phyloP scores from a whole-genome alignment of 805 yeast genomes.

The Maudiozyma pseudohumilis region DNA sequence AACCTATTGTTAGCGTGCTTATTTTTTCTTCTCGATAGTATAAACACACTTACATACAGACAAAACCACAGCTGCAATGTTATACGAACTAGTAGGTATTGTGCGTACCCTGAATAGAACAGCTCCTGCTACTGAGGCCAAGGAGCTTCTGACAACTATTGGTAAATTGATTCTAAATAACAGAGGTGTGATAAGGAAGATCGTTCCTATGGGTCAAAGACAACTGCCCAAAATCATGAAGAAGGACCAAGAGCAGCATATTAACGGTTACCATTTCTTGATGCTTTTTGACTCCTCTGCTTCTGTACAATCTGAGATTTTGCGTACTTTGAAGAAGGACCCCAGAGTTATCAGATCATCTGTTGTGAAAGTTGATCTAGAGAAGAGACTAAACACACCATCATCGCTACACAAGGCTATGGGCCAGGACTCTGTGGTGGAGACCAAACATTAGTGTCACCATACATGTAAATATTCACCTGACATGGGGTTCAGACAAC shows the following conservation, averaged over 20 bases:
- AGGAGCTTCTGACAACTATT: constrained; percentile 52
- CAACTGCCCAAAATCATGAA: constrained; percentile 67
- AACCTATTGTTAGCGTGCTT: no score
- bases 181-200: constrained; percentile 87
- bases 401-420: constrained; percentile 43
- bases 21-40: no score
- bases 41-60: neutral
- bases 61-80: constrained; percentile 39
- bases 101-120: constrained; percentile 65
- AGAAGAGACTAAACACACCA: constrained; percentile 43
- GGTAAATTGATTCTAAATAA: constrained; percentile 77
- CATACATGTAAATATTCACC: neutral
- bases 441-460: constrained; percentile 4
- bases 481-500: no score
- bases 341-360: constrained; percentile 83
- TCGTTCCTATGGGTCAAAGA: constrained; percentile 68
- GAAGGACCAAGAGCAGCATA: constrained; percentile 81
- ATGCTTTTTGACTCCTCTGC: constrained; percentile 82
- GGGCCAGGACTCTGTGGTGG: constrained; percentile 22
- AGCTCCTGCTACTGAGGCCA: constrained; percentile 50
- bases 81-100: constrained; percentile 82
- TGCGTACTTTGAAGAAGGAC: constrained; percentile 71
- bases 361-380: constrained; percentile 53
- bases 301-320: constrained; percentile 76
- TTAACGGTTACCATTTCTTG: constrained; percentile 80